Evolutionary conservation across 2,329 filamentous ascomycete genomes (phyloP), one percentile per base, ranked within the genome.

Genomic region (Periconia sp.): DNA sequence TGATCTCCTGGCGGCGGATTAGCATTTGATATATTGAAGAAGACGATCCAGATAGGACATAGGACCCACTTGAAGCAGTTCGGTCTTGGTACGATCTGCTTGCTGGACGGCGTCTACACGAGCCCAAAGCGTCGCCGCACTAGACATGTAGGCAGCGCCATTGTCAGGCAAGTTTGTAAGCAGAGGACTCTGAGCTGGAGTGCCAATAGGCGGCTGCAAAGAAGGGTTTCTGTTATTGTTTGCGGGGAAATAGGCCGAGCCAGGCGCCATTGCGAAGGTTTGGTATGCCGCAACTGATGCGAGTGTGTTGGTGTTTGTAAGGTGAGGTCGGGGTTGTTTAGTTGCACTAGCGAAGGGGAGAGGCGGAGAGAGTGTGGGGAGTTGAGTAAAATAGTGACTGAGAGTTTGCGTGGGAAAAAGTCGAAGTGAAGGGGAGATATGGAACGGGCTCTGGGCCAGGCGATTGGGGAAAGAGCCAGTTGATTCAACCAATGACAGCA

Each of bases 1-100:
- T 60, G 13, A 79, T 55, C 54, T 78, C 76, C 72, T 77, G 44
- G 7, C 60, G 41, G 63, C 54, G 46, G 11, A 3, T 18, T 45
- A 8, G 44, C 10, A 37, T 14, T 27, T 14, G 13, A 37, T n/a
- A 20, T n/a, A 2, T 23, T 49, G 23, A 18, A 46, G 44, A 10
- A 17, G 18, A 7, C 14, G n/a, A 15, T 3, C 23, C 10, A 30
- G 44, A 6, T n/a, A 15, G 20, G 14, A 27, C 60, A 6, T n/a
- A 15, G 20, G 14, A 27, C 60, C 27, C 47, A 74, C 73, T 50
- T 68, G 59, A 33, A 76, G 61, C 30, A 77, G 61, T 7, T 58
- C 57, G 17, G 66, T 63, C 54, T 70, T 76, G 23, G 66, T 60
- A 8, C 56, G 55, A 14, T 75, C 71, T 41, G 61, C 50, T 6